Evolutionary conservation across 805 yeast species (phyloP).

Genomic region (Zygosaccharomyces rouxii): DNA sequence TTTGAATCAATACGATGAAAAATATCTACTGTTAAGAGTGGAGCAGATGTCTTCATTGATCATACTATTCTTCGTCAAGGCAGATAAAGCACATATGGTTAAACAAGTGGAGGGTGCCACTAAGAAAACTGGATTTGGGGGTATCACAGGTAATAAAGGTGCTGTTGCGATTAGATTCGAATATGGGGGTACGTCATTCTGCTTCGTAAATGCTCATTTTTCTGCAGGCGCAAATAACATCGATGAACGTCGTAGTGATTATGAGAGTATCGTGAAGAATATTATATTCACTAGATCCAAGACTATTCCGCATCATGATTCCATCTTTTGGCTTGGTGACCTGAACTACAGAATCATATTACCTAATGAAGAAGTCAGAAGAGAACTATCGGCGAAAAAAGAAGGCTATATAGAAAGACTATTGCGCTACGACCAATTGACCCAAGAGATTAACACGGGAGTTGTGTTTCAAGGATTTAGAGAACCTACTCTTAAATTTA

Average conservation of each 20-base stretch:
- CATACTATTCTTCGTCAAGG: constrained; percentile 57
- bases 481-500: constrained; percentile 72
- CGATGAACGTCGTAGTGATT: constrained; percentile 84
- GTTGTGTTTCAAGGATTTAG: constrained; percentile 70
- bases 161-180: constrained; percentile 89
- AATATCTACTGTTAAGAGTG: constrained; percentile 62
- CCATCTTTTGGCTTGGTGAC: constrained; percentile 92
- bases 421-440: constrained; percentile 73
- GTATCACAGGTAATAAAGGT: constrained; percentile 96
- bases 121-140: constrained; percentile 93
- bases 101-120: constrained; percentile 91
- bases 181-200: constrained; percentile 73
- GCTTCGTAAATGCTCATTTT: constrained; percentile 83
- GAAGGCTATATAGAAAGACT: constrained; percentile 40
- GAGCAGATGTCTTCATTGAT: constrained; percentile 72
- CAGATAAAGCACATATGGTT: constrained; percentile 45
- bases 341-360: constrained; percentile 76
- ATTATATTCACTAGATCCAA: constrained; percentile 74
- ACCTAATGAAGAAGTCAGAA: constrained; percentile 70
- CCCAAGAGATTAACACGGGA: constrained; percentile 63
- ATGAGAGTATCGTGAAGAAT: constrained; percentile 67
- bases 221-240: constrained; percentile 87
- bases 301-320: constrained; percentile 76
- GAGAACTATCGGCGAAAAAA: constrained; percentile 44
- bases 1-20: constrained; percentile 50